A percentile compares a stretch with the other conserved stretches of the same genome.
Conservation (phyloP, 2,329 filamentous ascomycete species). For the Leptographium galeiforme region DNA sequence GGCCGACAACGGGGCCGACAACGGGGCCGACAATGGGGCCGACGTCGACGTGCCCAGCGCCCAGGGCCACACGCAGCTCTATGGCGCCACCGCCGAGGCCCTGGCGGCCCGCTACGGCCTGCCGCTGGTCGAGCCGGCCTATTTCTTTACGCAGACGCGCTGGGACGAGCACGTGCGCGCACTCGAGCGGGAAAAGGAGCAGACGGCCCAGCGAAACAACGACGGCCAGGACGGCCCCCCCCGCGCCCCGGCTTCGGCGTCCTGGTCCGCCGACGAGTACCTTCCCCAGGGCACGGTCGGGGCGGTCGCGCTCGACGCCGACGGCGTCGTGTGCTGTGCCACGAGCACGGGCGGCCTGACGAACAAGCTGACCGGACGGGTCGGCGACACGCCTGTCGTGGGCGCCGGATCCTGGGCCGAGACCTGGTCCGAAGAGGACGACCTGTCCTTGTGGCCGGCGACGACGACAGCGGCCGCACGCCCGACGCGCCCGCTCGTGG, state of each 20-base stretch:
- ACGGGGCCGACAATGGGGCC: slow-evolving; percentile 43
- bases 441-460: slow-evolving; percentile 9
- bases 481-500: slow-evolving; percentile 19
- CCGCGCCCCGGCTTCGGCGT: slow-evolving; percentile 19
- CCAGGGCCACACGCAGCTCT: slow-evolving; percentile 34
- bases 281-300: slow-evolving; percentile 77
- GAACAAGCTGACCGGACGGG: slow-evolving; percentile 74
- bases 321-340: slow-evolving; percentile 57
- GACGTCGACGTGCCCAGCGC: slow-evolving; percentile 24
- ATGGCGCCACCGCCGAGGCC: slow-evolving; percentile 49
- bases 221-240: too few relatives aligned
- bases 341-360: slow-evolving; percentile 67
- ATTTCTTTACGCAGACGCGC: slow-evolving; percentile 64
- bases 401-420: slow-evolving; percentile 88
- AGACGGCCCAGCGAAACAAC: not conserved
- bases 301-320: slow-evolving; percentile 65
- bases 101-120: slow-evolving; percentile 57
- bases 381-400: slow-evolving; percentile 74
- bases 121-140: slow-evolving; percentile 52
- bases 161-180: slow-evolving; percentile 57
- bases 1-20: slow-evolving; percentile 11
- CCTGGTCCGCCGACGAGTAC: slow-evolving; percentile 25
- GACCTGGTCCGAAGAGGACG: slow-evolving; percentile 50
- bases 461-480: too few relatives aligned
- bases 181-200: slow-evolving; percentile 26